Evolutionary conservation across 495 filamentous ascomycete species (phyloP).

Genomic region (Penicillium paxilli): DNA sequence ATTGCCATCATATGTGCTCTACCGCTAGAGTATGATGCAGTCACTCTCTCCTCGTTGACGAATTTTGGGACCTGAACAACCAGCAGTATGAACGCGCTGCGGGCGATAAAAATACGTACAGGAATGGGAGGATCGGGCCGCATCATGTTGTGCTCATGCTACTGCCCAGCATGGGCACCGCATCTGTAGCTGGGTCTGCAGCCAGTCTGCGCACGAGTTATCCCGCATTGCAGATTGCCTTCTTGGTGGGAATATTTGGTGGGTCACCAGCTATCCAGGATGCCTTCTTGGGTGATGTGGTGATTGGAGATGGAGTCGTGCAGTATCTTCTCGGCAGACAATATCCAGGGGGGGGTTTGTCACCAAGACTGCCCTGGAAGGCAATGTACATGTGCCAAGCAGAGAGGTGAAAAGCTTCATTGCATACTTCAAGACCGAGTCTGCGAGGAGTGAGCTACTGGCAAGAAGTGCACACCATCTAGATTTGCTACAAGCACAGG

Average conservation of each 20-base stretch:
- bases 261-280: neutral
- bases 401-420: neutral
- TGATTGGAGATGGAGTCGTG: neutral
- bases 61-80: slow-evolving; percentile 19
- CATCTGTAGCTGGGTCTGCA: slow-evolving; percentile 11
- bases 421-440: neutral
- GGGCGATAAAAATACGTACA: slow-evolving; percentile 24
- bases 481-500: neutral
- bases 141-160: slow-evolving; percentile 30
- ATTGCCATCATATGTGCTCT: slow-evolving; percentile 42
- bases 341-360: neutral
- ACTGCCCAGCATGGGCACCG: slow-evolving; percentile 27
- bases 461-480: neutral
- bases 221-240: slow-evolving; percentile 3
- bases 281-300: neutral
- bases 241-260: neutral
- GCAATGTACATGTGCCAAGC: neutral
- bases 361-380: neutral
- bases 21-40: slow-evolving; percentile 31
- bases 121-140: slow-evolving; percentile 18
- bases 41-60: slow-evolving; percentile 17
- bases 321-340: neutral
- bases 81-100: slow-evolving; percentile 18
- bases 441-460: neutral
- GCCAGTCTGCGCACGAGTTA: slow-evolving; percentile 8